Percentiles rank a stretch among this genome's conserved stretches.
Evolutionary conservation across 2,329 filamentous ascomycete species (phyloP).

Genomic region (Lojkania enalia): DNA sequence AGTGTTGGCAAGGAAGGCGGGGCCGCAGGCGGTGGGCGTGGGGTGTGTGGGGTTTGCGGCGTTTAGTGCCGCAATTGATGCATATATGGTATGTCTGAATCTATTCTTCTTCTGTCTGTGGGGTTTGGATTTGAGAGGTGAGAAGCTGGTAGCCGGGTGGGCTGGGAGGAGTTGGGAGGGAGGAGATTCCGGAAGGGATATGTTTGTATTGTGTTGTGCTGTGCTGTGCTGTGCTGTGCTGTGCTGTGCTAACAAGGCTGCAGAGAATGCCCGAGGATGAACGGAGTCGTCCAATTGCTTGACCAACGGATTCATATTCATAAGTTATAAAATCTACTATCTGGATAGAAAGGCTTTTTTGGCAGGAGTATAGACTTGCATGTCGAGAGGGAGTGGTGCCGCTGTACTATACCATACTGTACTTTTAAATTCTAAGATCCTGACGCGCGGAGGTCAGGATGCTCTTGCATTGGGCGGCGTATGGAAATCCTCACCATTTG

Average conservation of each 20-base stretch:
- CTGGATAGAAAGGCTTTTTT: too few relatives aligned
- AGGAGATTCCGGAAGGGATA: background rate
- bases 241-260: conserved; percentile 13
- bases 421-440: conserved; percentile 13
- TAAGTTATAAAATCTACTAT: too few relatives aligned
- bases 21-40: conserved; percentile 83
- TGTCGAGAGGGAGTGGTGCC: background rate
- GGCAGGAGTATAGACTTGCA: background rate
- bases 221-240: too few relatives aligned
- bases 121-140: conserved; percentile 40
- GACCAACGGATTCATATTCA: too few relatives aligned
- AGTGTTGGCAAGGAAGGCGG: conserved; percentile 81
- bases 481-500: conserved; percentile 12
- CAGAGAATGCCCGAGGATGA: conserved; percentile 47
- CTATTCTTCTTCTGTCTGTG: conserved; percentile 1
- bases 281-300: conserved; percentile 45
- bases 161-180: background rate
- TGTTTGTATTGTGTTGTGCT: too few relatives aligned
- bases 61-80: conserved; percentile 89
- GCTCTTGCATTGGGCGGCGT: conserved; percentile 29
- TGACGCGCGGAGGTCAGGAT: conserved; percentile 1
- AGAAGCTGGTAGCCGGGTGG: background rate
- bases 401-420: conserved; percentile 23
- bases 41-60: conserved; percentile 94
- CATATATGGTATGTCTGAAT: conserved; percentile 65